Conservation (phyloP, 495 filamentous ascomycete species). For the Penicillium nucicola region DNA sequence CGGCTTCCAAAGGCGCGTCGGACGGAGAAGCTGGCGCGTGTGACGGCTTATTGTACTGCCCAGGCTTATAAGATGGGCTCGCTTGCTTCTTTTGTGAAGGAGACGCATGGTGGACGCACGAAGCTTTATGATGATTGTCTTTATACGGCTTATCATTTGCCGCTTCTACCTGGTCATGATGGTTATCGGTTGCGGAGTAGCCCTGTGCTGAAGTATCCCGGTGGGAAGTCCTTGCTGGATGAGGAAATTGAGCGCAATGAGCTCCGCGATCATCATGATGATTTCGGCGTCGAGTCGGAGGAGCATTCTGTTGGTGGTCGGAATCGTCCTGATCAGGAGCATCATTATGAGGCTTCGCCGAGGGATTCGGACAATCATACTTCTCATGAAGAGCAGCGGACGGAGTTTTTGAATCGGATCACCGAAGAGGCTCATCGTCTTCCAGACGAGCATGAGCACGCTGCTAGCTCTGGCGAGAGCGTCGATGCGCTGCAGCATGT, state of each 20-base stretch:
- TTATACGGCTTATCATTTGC: slow-evolving; percentile 92
- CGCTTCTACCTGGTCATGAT: slow-evolving; percentile 76
- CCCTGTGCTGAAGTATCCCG: slow-evolving; percentile 85
- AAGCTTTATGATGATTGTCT: slow-evolving; percentile 99
- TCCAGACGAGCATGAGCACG: slow-evolving; percentile 20
- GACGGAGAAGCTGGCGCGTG: slow-evolving; percentile 80
- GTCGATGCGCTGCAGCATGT: background rate
- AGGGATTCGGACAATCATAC: slow-evolving; percentile 10
- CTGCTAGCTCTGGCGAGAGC: slow-evolving; percentile 1
- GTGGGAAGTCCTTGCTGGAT: slow-evolving; percentile 88
- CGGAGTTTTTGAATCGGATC: slow-evolving; percentile 13
- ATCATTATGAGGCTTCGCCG: slow-evolving; percentile 21
- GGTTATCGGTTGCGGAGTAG: slow-evolving; percentile 87
- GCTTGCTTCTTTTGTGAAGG: slow-evolving; percentile 82
- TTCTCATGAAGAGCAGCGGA: slow-evolving; percentile 8
- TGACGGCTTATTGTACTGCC: slow-evolving; percentile 96
- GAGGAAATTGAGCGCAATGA: slow-evolving; percentile 97
- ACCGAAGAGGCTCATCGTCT: slow-evolving; percentile 21
- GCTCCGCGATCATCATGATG: slow-evolving; percentile 82
- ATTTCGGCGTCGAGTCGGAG: slow-evolving; percentile 65
- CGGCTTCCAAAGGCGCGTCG: slow-evolving; percentile 84
- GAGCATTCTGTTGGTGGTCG: slow-evolving; percentile 37
- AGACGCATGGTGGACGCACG: slow-evolving; percentile 85
- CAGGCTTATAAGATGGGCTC: slow-evolving; percentile 86
- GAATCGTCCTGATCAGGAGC: slow-evolving; percentile 32